Conservation (phyloP, 2,329 filamentous ascomycete species). For the Xylariaceae sp. region DNA sequence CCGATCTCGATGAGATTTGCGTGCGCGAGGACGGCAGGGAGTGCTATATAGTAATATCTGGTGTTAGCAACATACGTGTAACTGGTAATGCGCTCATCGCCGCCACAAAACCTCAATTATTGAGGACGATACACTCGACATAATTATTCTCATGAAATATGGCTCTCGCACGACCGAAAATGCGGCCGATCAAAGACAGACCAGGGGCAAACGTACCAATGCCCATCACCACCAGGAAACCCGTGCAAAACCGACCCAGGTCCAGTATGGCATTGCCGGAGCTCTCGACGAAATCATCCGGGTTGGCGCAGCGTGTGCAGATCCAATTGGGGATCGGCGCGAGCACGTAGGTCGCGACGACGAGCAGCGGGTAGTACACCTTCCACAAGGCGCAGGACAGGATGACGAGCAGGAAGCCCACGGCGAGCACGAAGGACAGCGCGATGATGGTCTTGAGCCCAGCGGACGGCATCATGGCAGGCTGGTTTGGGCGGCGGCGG, state of each 20-base stretch:
- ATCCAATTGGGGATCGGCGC: slow-evolving; percentile 97
- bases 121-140: too few relatives aligned
- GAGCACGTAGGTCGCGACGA: slow-evolving; percentile 91
- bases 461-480: slow-evolving; percentile 61
- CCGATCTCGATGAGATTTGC: slow-evolving; percentile 74
- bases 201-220: slow-evolving; percentile 75
- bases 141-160: too few relatives aligned
- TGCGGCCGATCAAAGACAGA: background rate
- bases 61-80: slow-evolving; percentile 3
- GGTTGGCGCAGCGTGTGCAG: slow-evolving; percentile 80
- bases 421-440: slow-evolving; percentile 96
- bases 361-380: slow-evolving; percentile 90
- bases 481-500: background rate
- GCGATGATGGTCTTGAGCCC: slow-evolving; percentile 99
- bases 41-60: slow-evolving; percentile 52
- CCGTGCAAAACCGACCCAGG: slow-evolving; percentile 88
- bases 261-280: slow-evolving; percentile 82
- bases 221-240: slow-evolving; percentile 95
- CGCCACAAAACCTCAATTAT: too few relatives aligned
- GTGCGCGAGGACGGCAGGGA: slow-evolving; percentile 85
- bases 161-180: background rate
- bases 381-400: slow-evolving; percentile 93
- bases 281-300: slow-evolving; percentile 91
- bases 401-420: slow-evolving; percentile 98
- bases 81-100: too few relatives aligned